Evolutionary conservation across 2,329 filamentous ascomycete genomes (phyloP).

Genomic region (Fusarium luffae): DNA sequence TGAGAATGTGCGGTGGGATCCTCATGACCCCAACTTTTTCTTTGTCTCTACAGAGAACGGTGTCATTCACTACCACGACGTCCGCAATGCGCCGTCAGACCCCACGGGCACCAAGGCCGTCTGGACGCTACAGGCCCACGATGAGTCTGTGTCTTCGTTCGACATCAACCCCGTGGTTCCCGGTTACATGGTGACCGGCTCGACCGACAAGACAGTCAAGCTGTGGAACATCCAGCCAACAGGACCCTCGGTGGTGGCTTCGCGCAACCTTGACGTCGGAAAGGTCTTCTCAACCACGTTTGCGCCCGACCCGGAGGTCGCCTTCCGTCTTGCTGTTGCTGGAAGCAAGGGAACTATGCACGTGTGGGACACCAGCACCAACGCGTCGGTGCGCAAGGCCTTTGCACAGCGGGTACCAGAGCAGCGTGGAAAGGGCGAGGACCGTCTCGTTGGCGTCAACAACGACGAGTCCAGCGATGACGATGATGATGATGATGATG

Average conservation of each 20-base stretch:
- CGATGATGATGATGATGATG: constrained; percentile 51
- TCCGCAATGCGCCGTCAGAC: constrained; percentile 77
- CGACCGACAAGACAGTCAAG: constrained; percentile 94
- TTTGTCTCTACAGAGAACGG: constrained; percentile 95
- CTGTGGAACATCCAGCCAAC: constrained; percentile 89
- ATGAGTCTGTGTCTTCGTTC: constrained; percentile 90
- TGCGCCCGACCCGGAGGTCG: constrained; percentile 88
- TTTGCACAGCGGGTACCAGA: constrained; percentile 78
- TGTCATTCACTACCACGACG: constrained; percentile 91
- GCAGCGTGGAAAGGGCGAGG: constrained; percentile 70
- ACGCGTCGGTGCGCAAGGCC: constrained; percentile 82
- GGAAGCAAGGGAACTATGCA: constrained; percentile 93
- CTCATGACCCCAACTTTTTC: constrained; percentile 92
- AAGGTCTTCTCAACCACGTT: constrained; percentile 94
- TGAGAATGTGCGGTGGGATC: constrained; percentile 92
- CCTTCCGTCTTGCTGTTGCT: constrained; percentile 91
- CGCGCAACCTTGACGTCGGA: constrained; percentile 90
- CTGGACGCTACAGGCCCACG: constrained; percentile 96
- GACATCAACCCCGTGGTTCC: constrained; percentile 91
- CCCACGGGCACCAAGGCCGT: constrained; percentile 83
- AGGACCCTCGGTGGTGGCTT: constrained; percentile 90
- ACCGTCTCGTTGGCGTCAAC: constrained; percentile 81
- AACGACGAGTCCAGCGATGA: constrained; percentile 74
- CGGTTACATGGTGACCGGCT: constrained; percentile 92
- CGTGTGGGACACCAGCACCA: constrained; percentile 97